A percentile compares a stretch with the other conserved stretches of the same genome.
Conservation (phyloP, 139 green algal genomes). For the Desmodesmus armatus region DNA sequence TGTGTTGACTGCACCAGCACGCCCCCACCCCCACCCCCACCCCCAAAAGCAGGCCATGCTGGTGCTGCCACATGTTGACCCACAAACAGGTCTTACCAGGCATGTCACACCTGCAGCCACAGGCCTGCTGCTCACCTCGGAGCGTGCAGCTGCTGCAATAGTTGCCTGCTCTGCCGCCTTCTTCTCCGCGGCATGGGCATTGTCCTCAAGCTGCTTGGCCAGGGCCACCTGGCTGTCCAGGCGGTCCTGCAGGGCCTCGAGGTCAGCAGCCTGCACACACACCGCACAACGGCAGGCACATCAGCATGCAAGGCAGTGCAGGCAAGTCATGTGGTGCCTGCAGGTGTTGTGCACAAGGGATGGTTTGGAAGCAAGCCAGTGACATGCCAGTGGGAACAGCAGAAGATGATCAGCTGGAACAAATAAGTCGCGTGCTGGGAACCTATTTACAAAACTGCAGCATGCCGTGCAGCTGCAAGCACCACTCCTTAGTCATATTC, state of each 20-base stretch:
- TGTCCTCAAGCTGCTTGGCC: neutral
- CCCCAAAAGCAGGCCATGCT: too few species aligned
- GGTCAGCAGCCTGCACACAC: neutral
- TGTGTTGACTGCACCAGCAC: too few species aligned
- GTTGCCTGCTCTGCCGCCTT: constrained; percentile 29
- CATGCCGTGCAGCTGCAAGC: neutral
- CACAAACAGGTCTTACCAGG: too few species aligned
- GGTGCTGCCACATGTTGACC: too few species aligned
- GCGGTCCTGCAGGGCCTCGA: constrained; percentile 14
- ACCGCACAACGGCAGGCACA: neutral
- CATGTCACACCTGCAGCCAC: too few species aligned
- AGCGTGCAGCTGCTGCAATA: constrained; percentile 19
- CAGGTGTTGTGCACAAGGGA: neutral
- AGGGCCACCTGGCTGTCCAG: constrained; percentile 18
- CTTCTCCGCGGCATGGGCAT: constrained; percentile 11
- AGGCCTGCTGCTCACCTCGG: neutral
- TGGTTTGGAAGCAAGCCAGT: too few species aligned
- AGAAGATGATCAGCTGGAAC: neutral
- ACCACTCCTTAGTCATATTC: neutral
- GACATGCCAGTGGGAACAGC: too few species aligned
- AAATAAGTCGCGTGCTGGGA: neutral
- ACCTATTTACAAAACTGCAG: too few species aligned
- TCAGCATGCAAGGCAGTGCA: neutral
- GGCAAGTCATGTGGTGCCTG: neutral
- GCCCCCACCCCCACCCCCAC: too few species aligned